phyloP scores from a whole-genome alignment of 164 flowering plant species.

The Macadamia tetraphylla region DNA sequence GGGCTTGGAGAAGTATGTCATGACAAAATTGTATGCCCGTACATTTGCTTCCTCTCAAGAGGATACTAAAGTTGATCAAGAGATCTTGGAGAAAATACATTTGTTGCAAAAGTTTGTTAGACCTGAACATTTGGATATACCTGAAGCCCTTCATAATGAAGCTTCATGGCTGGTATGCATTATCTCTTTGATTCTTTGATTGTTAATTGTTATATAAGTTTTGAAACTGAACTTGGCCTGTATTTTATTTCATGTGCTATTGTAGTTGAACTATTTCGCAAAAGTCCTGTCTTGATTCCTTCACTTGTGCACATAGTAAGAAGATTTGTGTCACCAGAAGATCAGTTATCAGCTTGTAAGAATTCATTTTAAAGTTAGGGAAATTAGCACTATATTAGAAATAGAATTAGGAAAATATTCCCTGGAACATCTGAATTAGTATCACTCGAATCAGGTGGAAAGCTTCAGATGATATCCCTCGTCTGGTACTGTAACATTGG shows the following conservation, averaged over 20 bases:
- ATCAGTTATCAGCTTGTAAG: background rate
- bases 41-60: conserved; percentile 39
- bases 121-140: conserved; percentile 58
- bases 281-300: background rate
- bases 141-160: conserved; percentile 33
- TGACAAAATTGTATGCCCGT: conserved; percentile 46
- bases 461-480: no score
- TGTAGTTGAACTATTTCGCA: no score
- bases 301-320: background rate
- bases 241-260: background rate
- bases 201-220: background rate
- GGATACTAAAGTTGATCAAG: conserved; percentile 34
- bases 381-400: no score
- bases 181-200: background rate
- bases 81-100: conserved; percentile 32
- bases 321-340: background rate
- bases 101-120: conserved; percentile 39
- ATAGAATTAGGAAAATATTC: no score
- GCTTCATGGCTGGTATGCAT: conserved; percentile 49
- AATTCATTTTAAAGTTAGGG: no score
- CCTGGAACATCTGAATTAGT: no score
- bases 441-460: no score
- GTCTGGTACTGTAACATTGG: no score
- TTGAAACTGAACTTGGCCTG: background rate
- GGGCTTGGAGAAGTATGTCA: conserved; percentile 56